phyloP scores from a whole-genome alignment of 2,329 filamentous ascomycete species.

The Botryotinia narcissicola region DNA sequence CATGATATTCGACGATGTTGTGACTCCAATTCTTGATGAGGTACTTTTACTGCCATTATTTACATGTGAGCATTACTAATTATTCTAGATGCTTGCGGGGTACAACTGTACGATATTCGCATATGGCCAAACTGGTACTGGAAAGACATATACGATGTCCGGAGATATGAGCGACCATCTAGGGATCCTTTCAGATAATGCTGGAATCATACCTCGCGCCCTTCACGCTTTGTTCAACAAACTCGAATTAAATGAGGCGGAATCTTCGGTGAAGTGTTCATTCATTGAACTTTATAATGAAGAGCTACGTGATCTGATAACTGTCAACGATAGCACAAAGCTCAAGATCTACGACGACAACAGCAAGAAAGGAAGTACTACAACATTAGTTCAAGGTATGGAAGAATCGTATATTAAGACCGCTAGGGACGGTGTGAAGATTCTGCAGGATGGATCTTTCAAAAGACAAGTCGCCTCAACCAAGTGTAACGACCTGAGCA shows the following conservation, averaged over 20 bases:
- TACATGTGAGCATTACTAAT: constrained; percentile 21
- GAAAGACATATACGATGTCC: constrained; percentile 99
- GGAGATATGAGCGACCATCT: constrained; percentile 89
- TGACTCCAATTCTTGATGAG: constrained; percentile 89
- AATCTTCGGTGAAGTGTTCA: constrained; percentile 93
- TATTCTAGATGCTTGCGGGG: constrained; percentile 75
- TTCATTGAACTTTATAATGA: constrained; percentile 99
- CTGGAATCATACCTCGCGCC: constrained; percentile 92
- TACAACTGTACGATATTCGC: constrained; percentile 99
- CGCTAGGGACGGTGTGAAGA: constrained; percentile 80
- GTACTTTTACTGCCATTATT: constrained; percentile 47
- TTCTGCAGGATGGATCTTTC: constrained; percentile 84
- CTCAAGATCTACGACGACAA: constrained; percentile 95
- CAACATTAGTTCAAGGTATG: constrained; percentile 94
- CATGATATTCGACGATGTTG: constrained; percentile 94
- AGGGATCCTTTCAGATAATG: constrained; percentile 83
- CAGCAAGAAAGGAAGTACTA: constrained; percentile 77
- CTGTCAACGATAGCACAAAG: constrained; percentile 76
- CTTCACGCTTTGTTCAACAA: constrained; percentile 84
- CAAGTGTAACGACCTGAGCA: constrained; percentile 99
- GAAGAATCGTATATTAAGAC: constrained; percentile 91
- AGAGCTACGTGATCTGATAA: constrained; percentile 85
- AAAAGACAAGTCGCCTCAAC: constrained; percentile 98
- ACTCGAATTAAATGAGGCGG: constrained; percentile 72
- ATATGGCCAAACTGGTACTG: constrained; percentile 96